phyloP scores from a whole-genome alignment of 106 monocot genomes.

The Platanthera zijinensis region DNA sequence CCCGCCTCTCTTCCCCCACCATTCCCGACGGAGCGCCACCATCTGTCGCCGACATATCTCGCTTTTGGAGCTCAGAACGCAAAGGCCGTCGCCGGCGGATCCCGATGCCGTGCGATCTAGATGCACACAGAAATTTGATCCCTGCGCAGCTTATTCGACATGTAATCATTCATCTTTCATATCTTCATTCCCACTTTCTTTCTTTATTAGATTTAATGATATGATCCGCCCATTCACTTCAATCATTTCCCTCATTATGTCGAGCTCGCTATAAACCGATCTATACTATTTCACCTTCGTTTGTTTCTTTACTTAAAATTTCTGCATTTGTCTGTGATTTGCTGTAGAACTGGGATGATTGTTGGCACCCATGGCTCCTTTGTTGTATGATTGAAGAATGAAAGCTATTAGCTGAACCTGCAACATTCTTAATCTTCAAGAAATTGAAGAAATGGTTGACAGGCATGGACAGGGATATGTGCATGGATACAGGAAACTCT shows the following conservation, averaged over 20 bases:
- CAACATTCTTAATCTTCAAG: not conserved
- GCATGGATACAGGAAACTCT: slow-evolving; percentile 13
- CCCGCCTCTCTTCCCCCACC: no score
- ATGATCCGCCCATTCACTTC: not conserved
- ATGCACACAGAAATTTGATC: not conserved
- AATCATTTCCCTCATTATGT: not conserved
- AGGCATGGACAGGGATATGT: slow-evolving; percentile 9
- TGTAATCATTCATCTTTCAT: not conserved
- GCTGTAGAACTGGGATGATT: not conserved
- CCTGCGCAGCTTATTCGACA: not conserved
- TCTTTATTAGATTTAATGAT: not conserved
- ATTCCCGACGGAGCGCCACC: no score
- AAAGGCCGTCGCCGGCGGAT: not conserved
- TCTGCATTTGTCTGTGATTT: not conserved
- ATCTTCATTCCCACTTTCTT: not conserved
- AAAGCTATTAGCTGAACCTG: not conserved
- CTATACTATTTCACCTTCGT: not conserved
- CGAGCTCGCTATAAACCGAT: not conserved
- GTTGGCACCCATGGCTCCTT: not conserved
- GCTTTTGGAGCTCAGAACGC: not conserved
- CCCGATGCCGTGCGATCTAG: not conserved
- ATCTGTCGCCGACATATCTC: no score
- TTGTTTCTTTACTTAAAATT: not conserved
- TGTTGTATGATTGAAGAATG: not conserved
- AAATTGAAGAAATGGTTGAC: slow-evolving; percentile 10